phyloP scores from a whole-genome alignment of 148 eudicot species.

The Rhododendron henanense region DNA sequence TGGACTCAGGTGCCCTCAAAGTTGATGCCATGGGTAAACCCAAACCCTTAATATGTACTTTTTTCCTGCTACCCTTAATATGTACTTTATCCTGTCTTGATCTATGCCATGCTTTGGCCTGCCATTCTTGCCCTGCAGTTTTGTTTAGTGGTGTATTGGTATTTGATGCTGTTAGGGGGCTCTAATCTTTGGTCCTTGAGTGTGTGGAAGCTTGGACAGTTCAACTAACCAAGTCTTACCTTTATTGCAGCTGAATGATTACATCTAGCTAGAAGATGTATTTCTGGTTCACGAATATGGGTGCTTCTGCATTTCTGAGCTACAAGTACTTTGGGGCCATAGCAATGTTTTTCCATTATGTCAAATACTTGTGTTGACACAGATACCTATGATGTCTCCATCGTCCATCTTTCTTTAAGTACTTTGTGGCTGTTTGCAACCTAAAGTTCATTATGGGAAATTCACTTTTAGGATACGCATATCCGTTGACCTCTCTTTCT shows the following conservation, averaged over 20 bases:
- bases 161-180: neutral
- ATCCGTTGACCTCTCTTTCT: neutral
- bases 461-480: neutral
- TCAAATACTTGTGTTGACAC: neutral
- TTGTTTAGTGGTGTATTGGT: neutral
- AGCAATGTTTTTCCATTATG: neutral
- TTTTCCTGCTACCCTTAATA: neutral
- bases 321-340: neutral
- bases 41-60: neutral
- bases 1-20: conserved; percentile 74
- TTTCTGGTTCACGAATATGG: neutral
- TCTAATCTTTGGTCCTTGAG: neutral
- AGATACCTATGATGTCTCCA: neutral
- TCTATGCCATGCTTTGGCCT: neutral
- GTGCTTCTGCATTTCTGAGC: neutral
- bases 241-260: neutral
- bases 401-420: neutral
- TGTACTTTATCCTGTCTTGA: neutral
- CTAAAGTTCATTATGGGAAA: neutral
- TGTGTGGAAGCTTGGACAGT: neutral
- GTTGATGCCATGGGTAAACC: conserved; percentile 66
- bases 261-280: neutral
- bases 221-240: neutral
- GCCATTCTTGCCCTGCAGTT: neutral
- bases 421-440: neutral